These are phyloP conservation scores for Sordariomycetes sp. DNA, from an alignment of 2,329 filamentous ascomycete species.

Conservation along the genomic window DNA sequence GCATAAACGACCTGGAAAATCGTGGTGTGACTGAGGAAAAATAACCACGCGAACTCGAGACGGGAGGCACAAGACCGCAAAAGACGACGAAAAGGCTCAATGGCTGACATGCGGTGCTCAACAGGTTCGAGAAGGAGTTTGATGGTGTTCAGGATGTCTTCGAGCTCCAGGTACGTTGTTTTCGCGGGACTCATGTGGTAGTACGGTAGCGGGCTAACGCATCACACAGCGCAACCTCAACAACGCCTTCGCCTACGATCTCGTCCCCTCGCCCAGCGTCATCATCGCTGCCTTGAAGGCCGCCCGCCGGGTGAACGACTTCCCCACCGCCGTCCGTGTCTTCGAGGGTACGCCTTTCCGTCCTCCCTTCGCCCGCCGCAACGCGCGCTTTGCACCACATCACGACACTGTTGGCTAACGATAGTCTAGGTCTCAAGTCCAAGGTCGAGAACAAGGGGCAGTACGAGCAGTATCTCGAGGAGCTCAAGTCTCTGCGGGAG, in stretches of 20 bases:
- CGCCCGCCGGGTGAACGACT: conserved; percentile 95
- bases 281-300: conserved; percentile 86
- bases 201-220: conserved; percentile 1
- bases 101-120: conserved; percentile 14
- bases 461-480: conserved; percentile 91
- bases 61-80: neutral
- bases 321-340: conserved; percentile 92
- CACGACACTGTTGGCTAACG: conserved; percentile 9
- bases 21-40: neutral
- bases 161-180: conserved; percentile 80
- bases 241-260: conserved; percentile 99
- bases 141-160: conserved; percentile 96
- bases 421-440: conserved; percentile 77
- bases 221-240: conserved; percentile 72
- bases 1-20: neutral
- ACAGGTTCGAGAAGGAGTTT: conserved; percentile 99
- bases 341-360: conserved; percentile 72
- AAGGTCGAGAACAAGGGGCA: conserved; percentile 98
- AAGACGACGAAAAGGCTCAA: conserved; percentile 8
- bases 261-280: conserved; percentile 89
- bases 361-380: neutral
- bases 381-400: neutral
- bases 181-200: neutral
- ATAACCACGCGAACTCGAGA: conserved; percentile 5
- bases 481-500: conserved; percentile 86